Conservation (phyloP, 2,329 filamentous ascomycete genomes). For the Hypoxylon sp. region DNA sequence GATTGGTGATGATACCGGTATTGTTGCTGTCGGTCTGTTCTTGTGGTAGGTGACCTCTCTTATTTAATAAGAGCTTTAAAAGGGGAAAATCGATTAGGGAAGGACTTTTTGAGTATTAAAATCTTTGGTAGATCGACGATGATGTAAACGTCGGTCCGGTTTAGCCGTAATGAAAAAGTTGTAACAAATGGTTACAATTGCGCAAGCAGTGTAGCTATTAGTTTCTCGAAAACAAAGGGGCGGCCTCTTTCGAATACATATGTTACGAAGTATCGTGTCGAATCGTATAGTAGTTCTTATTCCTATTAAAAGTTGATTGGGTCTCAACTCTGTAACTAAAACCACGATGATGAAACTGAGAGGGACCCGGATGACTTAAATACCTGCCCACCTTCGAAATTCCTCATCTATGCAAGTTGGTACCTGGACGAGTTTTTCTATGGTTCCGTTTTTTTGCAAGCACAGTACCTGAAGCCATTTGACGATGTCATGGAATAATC, state of each 20-base stretch:
- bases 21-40: constrained; percentile 7
- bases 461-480: constrained; percentile 40
- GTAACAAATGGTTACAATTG: constrained; percentile 30
- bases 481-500: constrained; percentile 46
- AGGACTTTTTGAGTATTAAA: constrained; percentile 15
- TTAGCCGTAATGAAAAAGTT: constrained; percentile 34
- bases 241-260: constrained; percentile 9
- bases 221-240: constrained; percentile 30
- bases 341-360: constrained; percentile 44
- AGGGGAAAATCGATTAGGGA: constrained; percentile 5
- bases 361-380: constrained; percentile 42
- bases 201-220: constrained; percentile 24
- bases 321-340: constrained; percentile 36
- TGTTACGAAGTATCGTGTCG: constrained; percentile 4
- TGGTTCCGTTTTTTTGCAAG: constrained; percentile 18
- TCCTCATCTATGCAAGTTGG: constrained; percentile 19
- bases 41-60: constrained; percentile 10
- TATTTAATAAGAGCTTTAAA: constrained; percentile 12
- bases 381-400: constrained; percentile 26
- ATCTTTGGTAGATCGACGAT: constrained; percentile 36
- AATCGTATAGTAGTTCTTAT: constrained; percentile 10
- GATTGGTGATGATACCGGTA: constrained; percentile 33
- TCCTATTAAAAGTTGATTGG: constrained; percentile 16
- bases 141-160: constrained; percentile 36
- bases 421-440: constrained; percentile 25